Evolutionary conservation across 129 eudicot genomes (phyloP), one percentile per base, ranked within the genome.

Genomic region (Sambucus nigra): DNA sequence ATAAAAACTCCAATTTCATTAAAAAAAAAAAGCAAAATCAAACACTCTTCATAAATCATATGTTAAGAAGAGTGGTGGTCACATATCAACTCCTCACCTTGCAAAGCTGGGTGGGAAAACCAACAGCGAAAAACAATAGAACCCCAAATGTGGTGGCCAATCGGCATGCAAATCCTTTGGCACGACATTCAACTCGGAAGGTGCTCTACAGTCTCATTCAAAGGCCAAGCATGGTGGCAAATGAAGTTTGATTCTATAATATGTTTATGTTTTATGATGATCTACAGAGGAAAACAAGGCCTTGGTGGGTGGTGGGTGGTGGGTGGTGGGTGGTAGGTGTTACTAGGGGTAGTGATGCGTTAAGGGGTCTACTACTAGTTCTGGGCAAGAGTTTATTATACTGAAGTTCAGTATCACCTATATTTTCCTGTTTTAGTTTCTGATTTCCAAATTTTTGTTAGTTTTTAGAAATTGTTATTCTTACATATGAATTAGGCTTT

Each of bases 1-100:
- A 26, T 31, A 0, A 64, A 60, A 52, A 54, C 77, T 7, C 77
- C 74, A 0, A 72, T 41, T n/a, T 12, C 79, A 52, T 56, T 59
- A 22, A 78, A 78, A n/a, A n/a, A n/a, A n/a, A 61, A 82, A 82
- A 55, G 67, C 59, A 11, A 82, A 78, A 25, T 17, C 62, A 5
- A 69, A 68, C 26, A 65, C 78, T 3, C 80, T 84, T 29, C 70
- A 64, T 13, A 82, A 82, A 65, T 23, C 77, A 68, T 78, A 54
- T 57, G 70, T 67, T 21, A 75, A 79, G 67, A 75, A 71, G 45
- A 69, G 71, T 31, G 63, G 69, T 38, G 68, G 65, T 29, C 78
- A 74, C 21, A 35, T 29, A 47, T 69, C 66, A 19, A 70, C 76
- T 26, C 81, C 81, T 3, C 74, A 58, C 59, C 73, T 78, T 23